Base-by-base conservation (phyloP, 768 basidiomycete genomes). In the Termitomyces sp. region DNA sequence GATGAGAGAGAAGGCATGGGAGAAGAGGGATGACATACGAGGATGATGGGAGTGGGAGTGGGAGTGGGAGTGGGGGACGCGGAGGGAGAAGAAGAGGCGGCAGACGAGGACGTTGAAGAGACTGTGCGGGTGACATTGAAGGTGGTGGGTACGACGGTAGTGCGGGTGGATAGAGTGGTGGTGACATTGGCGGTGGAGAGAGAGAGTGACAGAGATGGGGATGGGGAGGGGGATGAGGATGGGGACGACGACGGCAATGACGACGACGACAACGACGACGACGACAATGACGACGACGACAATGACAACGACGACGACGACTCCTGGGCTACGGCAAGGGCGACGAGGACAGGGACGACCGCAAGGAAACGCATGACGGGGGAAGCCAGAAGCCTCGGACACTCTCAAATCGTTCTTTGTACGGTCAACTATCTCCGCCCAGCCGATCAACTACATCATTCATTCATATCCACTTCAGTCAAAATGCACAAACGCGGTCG, bases 61-160 rank as follows among this genome's bases (percentile, higher is more conserved):
- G 78, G 75, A 53, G 71, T 58, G 19, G 77, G 73, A 1, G 74
- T 71, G 10, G 84, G 69, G 1, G 83, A 77, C 5, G 81, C 63
- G 0, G 82, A 75, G 11, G 80, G 68, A 6, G 75, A 58, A 5
- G 74, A 65, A 19, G 74, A 66, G 27, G 78, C 63, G 3, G 79
- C 62, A 7, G 80, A 60, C n/a, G 75, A 25, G 65, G 38, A 76
- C 48, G n/a, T 82, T 12, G 76, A 68, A 0, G 85, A 76, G 55
- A 81, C 62, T 7, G 84, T 84, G 54, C 77, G 70, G 51, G 85
- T 88, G 59, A 83, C 82, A 72, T 87, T 86, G 68, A 82, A 77
- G 54, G 80, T 69, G 42, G 80, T 82, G n/a, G 87, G 82, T 48
- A 89, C 62, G 32, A 81, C 75, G 29, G 83, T 81, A 53, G 82